Conservation (phyloP, 805 yeast species). For the Wickerhamomyces chambardii region DNA sequence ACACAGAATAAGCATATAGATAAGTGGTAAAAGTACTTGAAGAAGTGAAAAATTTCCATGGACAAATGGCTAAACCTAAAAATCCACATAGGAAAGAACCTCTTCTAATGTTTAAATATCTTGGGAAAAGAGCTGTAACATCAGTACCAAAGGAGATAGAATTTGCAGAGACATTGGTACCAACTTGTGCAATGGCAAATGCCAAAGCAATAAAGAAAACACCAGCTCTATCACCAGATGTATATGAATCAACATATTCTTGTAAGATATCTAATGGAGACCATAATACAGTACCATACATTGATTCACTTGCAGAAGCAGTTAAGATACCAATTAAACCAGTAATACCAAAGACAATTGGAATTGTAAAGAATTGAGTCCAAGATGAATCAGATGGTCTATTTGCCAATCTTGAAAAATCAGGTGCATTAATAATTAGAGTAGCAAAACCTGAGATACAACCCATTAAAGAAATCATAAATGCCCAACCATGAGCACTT, state of each 20-base stretch:
- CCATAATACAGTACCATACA: conserved; percentile 73
- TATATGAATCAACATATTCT: conserved; percentile 45
- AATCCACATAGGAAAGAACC: conserved; percentile 75
- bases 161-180: conserved; percentile 69
- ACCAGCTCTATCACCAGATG: conserved; percentile 65
- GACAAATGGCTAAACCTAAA: conserved; percentile 64
- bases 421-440: conserved; percentile 83
- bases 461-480: conserved; percentile 70
- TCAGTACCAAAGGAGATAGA: conserved; percentile 69
- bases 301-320: conserved; percentile 62
- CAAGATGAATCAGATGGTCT: conserved; percentile 40
- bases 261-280: conserved; percentile 72
- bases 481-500: conserved; percentile 71
- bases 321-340: conserved; percentile 81
- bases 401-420: conserved; percentile 76
- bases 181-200: conserved; percentile 69
- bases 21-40: conserved; percentile 67
- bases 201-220: conserved; percentile 67
- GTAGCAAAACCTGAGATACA: conserved; percentile 83
- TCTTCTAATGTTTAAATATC: conserved; percentile 63
- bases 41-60: conserved; percentile 69
- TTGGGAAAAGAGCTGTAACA: conserved; percentile 57
- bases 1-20: conserved; percentile 67
- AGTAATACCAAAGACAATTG: conserved; percentile 70
- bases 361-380: conserved; percentile 60